These are phyloP conservation scores for Candida nemodendra DNA, from an alignment of 805 yeast species.

Conservation along the genomic window DNA sequence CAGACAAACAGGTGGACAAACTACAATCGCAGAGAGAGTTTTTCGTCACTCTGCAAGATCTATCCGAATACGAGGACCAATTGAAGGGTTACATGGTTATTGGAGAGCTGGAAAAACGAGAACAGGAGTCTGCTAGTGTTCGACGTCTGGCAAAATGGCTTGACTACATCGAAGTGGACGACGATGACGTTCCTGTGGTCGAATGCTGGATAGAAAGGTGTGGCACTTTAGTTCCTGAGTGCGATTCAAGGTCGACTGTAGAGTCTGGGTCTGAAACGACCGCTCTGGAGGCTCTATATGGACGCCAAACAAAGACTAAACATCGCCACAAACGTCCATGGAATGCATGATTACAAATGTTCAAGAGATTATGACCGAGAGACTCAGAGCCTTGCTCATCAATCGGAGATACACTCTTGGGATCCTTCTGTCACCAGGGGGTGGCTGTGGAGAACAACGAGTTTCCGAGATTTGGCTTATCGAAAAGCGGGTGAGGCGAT, in stretches of 20 bases:
- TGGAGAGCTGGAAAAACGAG: conserved; percentile 20
- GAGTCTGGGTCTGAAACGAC: conserved; percentile 6
- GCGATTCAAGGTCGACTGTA: neutral
- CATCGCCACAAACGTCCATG: neutral
- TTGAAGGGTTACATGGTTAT: conserved; percentile 21
- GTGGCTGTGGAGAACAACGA: neutral
- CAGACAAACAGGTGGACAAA: neutral
- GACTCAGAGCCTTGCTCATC: conserved; percentile 44
- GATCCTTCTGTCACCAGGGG: conserved; percentile 1
- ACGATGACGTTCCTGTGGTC: conserved; percentile 13
- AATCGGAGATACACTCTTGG: conserved; percentile 52
- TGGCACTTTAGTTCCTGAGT: conserved; percentile 21
- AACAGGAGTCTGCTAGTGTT: neutral
- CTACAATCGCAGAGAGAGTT: conserved; percentile 19
- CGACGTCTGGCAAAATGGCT: conserved; percentile 14
- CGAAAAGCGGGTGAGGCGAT: conserved; percentile 9
- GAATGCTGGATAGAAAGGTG: conserved; percentile 24
- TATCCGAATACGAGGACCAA: conserved; percentile 10
- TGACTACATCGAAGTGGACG: conserved; percentile 18
- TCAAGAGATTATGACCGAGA: conserved; percentile 51
- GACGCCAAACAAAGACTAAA: conserved; percentile 6
- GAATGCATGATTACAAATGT: conserved; percentile 25
- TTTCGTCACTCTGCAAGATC: conserved; percentile 24
- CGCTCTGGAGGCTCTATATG: conserved; percentile 25
- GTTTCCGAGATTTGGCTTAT: neutral